Percentiles rank a stretch among this genome's conserved stretches.
phyloP scores from a whole-genome alignment of 1,284 basidiomycete species.

The Melampsora occidentalis region DNA sequence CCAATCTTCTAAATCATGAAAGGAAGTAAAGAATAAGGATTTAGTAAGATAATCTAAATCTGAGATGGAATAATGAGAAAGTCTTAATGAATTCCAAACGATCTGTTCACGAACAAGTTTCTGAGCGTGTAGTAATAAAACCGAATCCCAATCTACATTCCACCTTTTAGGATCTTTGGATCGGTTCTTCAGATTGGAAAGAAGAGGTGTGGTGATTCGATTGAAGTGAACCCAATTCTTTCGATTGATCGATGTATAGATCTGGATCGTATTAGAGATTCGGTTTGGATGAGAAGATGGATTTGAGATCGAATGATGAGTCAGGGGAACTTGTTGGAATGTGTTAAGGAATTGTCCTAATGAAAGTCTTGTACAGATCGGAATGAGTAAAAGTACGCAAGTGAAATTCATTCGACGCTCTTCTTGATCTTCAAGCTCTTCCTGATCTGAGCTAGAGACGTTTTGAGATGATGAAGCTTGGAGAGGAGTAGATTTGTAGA shows the following conservation, averaged over 20 bases:
- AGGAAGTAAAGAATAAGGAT: background rate
- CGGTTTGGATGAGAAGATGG: background rate
- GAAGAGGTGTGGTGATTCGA: background rate
- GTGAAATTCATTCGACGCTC: conserved; percentile 21
- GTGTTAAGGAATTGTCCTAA: conserved; percentile 14
- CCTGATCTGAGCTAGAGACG: background rate
- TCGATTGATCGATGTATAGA: background rate
- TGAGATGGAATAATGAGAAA: background rate
- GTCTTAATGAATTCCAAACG: background rate
- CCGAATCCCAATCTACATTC: background rate
- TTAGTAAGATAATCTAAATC: background rate
- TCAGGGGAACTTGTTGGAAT: background rate
- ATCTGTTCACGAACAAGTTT: background rate
- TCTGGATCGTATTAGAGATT: background rate
- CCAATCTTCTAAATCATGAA: background rate
- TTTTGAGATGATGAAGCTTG: background rate
- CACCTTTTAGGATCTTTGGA: no score
- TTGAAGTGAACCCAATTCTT: background rate
- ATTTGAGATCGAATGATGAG: background rate
- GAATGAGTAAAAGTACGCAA: conserved; percentile 16
- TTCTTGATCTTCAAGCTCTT: background rate
- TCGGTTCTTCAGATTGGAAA: background rate
- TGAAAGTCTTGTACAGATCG: conserved; percentile 5
- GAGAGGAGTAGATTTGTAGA: background rate
- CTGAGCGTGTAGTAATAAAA: background rate